These are phyloP conservation scores for Raffaelea arxii DNA, from an alignment of 2,329 filamentous ascomycete species.

Conservation along the genomic window DNA sequence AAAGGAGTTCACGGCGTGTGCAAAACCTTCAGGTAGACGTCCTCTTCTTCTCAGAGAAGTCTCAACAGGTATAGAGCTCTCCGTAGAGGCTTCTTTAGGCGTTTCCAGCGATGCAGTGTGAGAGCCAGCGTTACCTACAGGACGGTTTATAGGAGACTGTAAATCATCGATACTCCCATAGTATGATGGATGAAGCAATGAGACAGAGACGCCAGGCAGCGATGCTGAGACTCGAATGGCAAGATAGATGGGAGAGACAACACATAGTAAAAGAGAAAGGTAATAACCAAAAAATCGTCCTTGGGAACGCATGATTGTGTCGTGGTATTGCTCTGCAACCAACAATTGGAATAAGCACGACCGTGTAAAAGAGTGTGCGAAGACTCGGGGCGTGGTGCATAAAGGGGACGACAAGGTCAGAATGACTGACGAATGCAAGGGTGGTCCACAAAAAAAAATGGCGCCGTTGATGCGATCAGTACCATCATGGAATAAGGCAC, in stretches of 20 bases:
- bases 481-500: no score
- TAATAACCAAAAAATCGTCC: neutral
- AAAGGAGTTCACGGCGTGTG: slow-evolving; percentile 1
- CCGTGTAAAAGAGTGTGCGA: no score
- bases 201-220: neutral
- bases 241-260: neutral
- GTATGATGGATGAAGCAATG: neutral
- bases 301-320: neutral
- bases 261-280: neutral
- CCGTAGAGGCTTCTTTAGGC: neutral
- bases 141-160: neutral
- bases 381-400: no score
- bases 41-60: neutral
- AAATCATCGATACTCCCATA: neutral
- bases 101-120: no score
- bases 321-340: neutral
- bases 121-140: neutral
- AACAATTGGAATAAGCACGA: no score
- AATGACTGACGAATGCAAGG: no score
- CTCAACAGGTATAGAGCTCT: neutral
- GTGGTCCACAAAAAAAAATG: no score
- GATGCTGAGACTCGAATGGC: neutral
- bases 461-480: no score
- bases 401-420: no score
- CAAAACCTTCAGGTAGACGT: neutral